Conservation (phyloP, 371 early-diverging fungal species). For the Actinomortierella ambigua region DNA sequence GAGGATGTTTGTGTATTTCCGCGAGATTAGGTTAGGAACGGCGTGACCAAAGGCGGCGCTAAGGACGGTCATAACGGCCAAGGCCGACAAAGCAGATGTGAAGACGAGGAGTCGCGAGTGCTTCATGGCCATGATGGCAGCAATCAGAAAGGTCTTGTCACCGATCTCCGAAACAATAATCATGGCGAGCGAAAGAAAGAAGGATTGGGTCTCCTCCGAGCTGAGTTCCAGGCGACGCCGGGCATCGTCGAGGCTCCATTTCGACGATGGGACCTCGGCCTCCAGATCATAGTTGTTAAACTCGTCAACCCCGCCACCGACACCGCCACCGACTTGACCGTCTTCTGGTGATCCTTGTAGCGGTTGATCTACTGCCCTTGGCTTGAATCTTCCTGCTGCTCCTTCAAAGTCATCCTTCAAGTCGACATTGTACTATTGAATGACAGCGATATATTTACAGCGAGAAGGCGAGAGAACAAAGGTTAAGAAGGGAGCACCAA, state of each 20-base stretch:
- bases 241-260: too few relatives aligned
- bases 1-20: slow-evolving; percentile 79
- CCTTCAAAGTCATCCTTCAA: slow-evolving; percentile 19
- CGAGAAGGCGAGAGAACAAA: too few relatives aligned
- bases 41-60: slow-evolving; percentile 92
- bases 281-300: slow-evolving; percentile 23
- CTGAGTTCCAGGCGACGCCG: slow-evolving; percentile 20
- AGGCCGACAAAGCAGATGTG: slow-evolving; percentile 83
- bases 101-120: slow-evolving; percentile 88
- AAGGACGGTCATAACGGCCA: slow-evolving; percentile 92
- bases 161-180: slow-evolving; percentile 95
- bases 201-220: slow-evolving; percentile 38
- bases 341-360: slow-evolving; percentile 2
- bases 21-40: slow-evolving; percentile 85
- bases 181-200: slow-evolving; percentile 56
- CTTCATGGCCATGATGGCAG: slow-evolving; percentile 96
- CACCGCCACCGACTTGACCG: too few relatives aligned
- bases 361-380: neutral
- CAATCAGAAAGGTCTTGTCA: slow-evolving; percentile 97
- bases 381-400: slow-evolving; percentile 15
- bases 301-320: slow-evolving; percentile 16
- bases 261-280: neutral
- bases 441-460: too few relatives aligned
- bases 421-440: slow-evolving; percentile 14
- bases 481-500: neutral